Evolutionary conservation across 805 yeast species (phyloP), one percentile per base, ranked within the genome.

Genomic region (Lachancea kluyveri): DNA sequence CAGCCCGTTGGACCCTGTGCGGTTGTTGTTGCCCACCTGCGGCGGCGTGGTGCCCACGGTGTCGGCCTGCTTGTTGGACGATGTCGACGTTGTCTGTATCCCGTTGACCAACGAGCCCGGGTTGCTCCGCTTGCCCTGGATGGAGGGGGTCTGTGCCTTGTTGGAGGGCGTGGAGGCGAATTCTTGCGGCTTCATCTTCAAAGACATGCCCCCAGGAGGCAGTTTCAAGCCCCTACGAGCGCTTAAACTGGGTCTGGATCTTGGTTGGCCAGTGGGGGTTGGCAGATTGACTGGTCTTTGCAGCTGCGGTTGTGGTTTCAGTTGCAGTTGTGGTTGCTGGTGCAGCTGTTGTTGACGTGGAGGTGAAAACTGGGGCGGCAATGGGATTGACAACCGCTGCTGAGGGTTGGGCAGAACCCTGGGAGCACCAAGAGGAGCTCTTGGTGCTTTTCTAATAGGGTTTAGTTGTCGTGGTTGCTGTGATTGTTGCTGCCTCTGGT

Each of bases 181-280:
- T 36, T 52, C 58, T 27, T 50, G 56, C 5, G 28, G 40, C 21
- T 51, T 41, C 42, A 39, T 31, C 36, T 50, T 55, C 26, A 54
- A 32, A 6, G 59, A 43, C 58, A 54, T 49, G n/a, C 56, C 59
- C 20, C 59, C 60, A 25, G 50, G 44, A 14, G 59, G 59, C 74
- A 96, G 68, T 73, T 59, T 61, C 76, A 66, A 83, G 70, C 79
- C 94, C 88, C 77, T 72, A 79, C 70, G 77, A 82, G 47, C 84
- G 79, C 59, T 95, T 82, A 50, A 70, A 78, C 43, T 90, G 75
- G 64, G 95, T 77, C 40, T 74, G 74, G 50, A 69, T 70, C 67
- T 79, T 77, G 92, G 82, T 84, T 72, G 39, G 24, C 57, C 45
- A 74, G 83, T 73, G 72, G 26, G 29, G 16, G 25, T 11, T 30